phyloP scores from a whole-genome alignment of 306 rosid genomes.

The Luffa aegyptiaca region DNA sequence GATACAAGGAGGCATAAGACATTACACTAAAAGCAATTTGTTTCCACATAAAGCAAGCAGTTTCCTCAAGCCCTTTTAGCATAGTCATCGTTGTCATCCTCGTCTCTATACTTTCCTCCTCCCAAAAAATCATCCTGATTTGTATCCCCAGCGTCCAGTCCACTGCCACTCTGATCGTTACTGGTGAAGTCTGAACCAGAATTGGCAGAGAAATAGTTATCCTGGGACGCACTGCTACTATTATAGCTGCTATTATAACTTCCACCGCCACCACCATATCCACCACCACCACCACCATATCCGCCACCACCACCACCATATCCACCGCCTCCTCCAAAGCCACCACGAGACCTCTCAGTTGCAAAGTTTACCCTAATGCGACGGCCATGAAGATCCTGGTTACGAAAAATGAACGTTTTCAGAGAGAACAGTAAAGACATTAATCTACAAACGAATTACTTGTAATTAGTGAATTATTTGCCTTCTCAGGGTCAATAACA shows the following conservation, averaged over 20 bases:
- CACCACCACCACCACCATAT: constrained; percentile 22
- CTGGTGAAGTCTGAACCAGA: not conserved
- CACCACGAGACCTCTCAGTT: constrained; percentile 43
- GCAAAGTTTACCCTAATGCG: constrained; percentile 63
- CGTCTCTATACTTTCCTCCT: constrained; percentile 33
- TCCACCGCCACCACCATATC: constrained; percentile 20
- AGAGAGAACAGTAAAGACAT: not conserved
- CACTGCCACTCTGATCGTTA: constrained; percentile 11
- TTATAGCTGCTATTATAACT: not conserved
- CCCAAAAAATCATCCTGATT: constrained; percentile 7
- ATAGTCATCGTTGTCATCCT: constrained; percentile 26
- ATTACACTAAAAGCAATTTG: not conserved
- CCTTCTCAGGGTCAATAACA: not conserved
- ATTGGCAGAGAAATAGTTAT: not conserved
- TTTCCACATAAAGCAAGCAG: not conserved
- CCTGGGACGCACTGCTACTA: not conserved
- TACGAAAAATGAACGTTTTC: not conserved
- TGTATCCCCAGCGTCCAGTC: constrained; percentile 1
- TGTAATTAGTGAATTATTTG: not conserved
- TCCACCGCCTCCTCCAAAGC: not conserved
- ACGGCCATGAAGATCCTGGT: constrained; percentile 86
- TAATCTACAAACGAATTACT: not conserved
- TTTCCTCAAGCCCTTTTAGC: constrained; percentile 45
- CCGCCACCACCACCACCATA: constrained; percentile 23
- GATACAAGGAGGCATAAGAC: not conserved